These are phyloP conservation scores for Heritiera littoralis DNA, from an alignment of 345 rosid genomes.

Conservation along the genomic window DNA sequence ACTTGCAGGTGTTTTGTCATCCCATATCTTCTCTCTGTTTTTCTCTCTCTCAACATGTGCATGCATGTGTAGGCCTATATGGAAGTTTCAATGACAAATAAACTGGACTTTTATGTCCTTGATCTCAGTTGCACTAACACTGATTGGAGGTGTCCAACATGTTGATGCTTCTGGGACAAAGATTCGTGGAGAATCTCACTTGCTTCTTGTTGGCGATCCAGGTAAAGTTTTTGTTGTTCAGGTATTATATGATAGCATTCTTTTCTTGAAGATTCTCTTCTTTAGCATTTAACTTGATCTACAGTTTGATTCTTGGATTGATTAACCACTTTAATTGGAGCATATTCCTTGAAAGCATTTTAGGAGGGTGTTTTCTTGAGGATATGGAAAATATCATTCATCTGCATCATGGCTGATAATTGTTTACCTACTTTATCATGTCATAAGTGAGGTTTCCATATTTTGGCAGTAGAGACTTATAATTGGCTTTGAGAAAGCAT, in stretches of 20 bases:
- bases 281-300: not conserved
- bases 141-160: conserved; percentile 96
- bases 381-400: not conserved
- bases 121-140: conserved; percentile 74
- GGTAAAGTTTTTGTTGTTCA: conserved; percentile 42
- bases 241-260: not conserved
- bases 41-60: not conserved
- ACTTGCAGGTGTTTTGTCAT: conserved; percentile 68
- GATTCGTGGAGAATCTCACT: conserved; percentile 94
- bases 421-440: not conserved
- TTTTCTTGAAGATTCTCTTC: not conserved
- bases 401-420: not conserved
- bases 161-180: conserved; percentile 94
- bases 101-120: not conserved
- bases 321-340: not conserved
- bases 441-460: not conserved
- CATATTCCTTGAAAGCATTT: conserved; percentile 7
- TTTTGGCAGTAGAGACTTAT: not conserved
- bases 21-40: not conserved
- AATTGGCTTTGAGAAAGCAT: not conserved
- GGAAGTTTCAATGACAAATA: not conserved
- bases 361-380: not conserved
- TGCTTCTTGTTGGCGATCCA: conserved; percentile 97
- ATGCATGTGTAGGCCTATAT: not conserved
- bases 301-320: conserved; percentile 15